Percentiles rank a stretch among this genome's conserved stretches.
phyloP scores from a whole-genome alignment of 208 protist genomes.

The Vickermania spadyakhi region DNA sequence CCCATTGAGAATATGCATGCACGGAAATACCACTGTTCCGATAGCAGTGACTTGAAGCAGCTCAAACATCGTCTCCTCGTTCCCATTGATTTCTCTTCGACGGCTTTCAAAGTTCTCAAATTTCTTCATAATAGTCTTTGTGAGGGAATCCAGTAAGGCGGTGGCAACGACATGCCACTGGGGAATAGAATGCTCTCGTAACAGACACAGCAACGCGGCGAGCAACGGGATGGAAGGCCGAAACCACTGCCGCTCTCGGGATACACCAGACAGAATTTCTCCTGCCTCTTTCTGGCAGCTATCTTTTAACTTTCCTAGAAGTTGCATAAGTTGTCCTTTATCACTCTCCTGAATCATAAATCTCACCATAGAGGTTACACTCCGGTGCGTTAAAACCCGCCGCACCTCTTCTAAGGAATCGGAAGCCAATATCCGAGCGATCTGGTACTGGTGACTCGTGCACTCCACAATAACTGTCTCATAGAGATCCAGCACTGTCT shows the following conservation, averaged over 20 bases:
- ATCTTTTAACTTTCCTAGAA: conserved; percentile 67
- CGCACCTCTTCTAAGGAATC: conserved; percentile 49
- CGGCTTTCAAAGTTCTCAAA: conserved; percentile 29
- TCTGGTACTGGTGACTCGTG: conserved; percentile 75
- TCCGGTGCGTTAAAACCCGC: conserved; percentile 49
- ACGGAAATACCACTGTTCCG: not conserved
- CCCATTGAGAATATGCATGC: not conserved
- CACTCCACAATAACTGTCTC: conserved; percentile 57
- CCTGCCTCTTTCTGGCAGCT: conserved; percentile 53
- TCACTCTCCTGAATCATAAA: conserved; percentile 65
- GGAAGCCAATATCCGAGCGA: conserved; percentile 62
- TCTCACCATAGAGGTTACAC: conserved; percentile 44
- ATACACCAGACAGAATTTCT: conserved; percentile 17
- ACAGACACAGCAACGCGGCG: conserved; percentile 42
- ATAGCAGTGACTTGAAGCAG: conserved; percentile 6
- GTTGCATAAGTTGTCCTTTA: conserved; percentile 74
- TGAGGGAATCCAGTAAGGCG: conserved; percentile 57
- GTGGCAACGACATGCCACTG: conserved; percentile 77
- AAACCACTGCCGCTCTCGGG: conserved; percentile 5
- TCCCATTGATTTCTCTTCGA: not conserved
- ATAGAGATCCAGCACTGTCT: conserved; percentile 55
- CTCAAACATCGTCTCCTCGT: not conserved
- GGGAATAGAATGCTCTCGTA: conserved; percentile 41
- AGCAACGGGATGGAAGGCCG: conserved; percentile 26
- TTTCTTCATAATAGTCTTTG: conserved; percentile 37